Evolutionary conservation across 1,284 basidiomycete genomes (phyloP).

Genomic region (Ganoderma resinaceum): DNA sequence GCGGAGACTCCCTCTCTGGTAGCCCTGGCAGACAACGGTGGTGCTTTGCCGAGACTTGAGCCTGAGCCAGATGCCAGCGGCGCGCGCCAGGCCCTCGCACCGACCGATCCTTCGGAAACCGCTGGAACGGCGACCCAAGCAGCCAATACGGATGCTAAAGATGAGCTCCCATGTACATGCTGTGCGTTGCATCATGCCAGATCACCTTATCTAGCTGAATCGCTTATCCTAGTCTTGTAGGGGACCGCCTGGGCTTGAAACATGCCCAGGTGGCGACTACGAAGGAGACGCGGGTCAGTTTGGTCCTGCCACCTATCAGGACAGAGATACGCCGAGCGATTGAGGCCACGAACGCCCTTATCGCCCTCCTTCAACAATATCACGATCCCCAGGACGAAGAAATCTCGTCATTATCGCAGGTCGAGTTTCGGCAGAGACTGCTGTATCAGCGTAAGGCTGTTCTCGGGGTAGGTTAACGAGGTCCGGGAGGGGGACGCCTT

Average conservation of each 20-base stretch:
- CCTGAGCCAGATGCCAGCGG: not conserved
- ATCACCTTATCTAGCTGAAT: not conserved
- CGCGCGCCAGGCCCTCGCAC: not conserved
- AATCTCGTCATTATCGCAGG: not conserved
- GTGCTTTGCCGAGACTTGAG: not conserved
- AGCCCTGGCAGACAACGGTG: not conserved
- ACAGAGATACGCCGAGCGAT: not conserved
- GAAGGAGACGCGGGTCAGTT: not conserved
- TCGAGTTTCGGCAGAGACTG: not conserved
- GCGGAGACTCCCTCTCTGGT: not conserved
- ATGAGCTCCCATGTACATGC: conserved; percentile 4
- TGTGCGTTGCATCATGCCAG: not conserved
- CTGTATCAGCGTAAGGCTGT: not conserved
- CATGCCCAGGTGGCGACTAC: not conserved
- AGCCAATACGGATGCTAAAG: not conserved
- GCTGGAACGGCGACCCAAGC: not conserved
- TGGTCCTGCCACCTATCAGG: conserved; percentile 2
- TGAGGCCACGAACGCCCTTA: not conserved
- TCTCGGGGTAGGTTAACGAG: not conserved
- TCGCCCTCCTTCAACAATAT: not conserved
- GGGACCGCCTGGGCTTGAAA: conserved; percentile 1
- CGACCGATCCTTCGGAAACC: not conserved
- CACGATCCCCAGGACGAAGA: not conserved
- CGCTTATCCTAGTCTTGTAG: not conserved
- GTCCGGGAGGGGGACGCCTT: not conserved